These are phyloP conservation scores for Suillus paluster DNA, from an alignment of 768 basidiomycete genomes.

Conservation along the genomic window DNA sequence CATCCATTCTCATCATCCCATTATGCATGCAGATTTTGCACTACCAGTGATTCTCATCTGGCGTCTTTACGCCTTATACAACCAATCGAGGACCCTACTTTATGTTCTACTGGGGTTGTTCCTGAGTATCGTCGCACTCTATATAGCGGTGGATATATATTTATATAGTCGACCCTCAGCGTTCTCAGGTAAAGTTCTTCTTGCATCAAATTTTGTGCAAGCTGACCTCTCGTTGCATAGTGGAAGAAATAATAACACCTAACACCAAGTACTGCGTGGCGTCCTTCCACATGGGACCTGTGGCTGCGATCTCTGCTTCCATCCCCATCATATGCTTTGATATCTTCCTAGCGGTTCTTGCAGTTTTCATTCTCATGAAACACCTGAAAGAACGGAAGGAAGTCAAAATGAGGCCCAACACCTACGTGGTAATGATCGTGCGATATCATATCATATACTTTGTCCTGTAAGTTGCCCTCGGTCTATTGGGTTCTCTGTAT, in stretches of 20 bases:
- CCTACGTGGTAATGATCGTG: not conserved
- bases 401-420: not conserved
- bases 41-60: no score
- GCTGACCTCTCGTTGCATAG: not conserved
- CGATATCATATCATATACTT: not conserved
- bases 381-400: not conserved
- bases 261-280: not conserved
- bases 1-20: not conserved
- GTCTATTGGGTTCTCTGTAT: not conserved
- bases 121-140: no score
- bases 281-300: not conserved
- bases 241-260: not conserved
- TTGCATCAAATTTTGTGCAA: no score
- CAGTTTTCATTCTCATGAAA: not conserved
- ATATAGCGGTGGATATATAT: no score
- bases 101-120: no score
- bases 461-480: not conserved
- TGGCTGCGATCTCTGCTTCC: not conserved
- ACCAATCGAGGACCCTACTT: no score
- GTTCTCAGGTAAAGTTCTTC: no score
- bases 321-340: not conserved
- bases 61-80: no score
- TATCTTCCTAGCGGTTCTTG: not conserved
- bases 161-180: no score
- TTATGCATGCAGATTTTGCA: no score